Evolutionary conservation across 2,329 filamentous ascomycete genomes (phyloP).

Genomic region (Talaromyces verruculosus): DNA sequence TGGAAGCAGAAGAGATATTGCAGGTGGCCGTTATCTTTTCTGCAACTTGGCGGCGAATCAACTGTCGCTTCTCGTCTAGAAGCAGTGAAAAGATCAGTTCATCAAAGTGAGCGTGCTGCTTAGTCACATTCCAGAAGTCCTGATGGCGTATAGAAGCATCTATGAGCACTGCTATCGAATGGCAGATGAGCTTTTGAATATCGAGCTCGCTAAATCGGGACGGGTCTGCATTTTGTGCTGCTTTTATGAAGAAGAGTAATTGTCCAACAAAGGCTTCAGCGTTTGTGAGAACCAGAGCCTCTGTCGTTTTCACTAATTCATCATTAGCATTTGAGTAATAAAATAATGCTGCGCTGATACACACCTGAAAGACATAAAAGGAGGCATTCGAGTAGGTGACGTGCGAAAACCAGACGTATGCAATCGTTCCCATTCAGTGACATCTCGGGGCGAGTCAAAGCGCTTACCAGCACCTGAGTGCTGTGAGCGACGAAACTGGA

Average conservation of each 20-base stretch:
- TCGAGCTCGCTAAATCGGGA: constrained; percentile 24
- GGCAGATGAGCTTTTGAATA: constrained; percentile 42
- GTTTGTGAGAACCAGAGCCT: constrained; percentile 36
- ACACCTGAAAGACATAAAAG: constrained; percentile 57
- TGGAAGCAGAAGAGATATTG: constrained; percentile 33
- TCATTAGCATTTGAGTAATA: constrained; percentile 12
- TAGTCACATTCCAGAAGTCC: constrained; percentile 48
- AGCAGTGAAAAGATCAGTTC: constrained; percentile 45
- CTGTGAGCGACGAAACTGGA: constrained; percentile 43
- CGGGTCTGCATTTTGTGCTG: constrained; percentile 25
- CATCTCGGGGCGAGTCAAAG: constrained; percentile 60
- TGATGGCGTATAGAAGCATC: constrained; percentile 51
- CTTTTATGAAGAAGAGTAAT: constrained; percentile 38
- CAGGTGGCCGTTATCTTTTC: constrained; percentile 43
- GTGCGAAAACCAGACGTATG: constrained; percentile 53
- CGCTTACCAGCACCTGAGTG: constrained; percentile 58
- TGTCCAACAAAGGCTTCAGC: constrained; percentile 37
- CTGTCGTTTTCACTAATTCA: constrained; percentile 29
- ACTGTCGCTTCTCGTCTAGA: constrained; percentile 44
- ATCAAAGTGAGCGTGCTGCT: constrained; percentile 38
- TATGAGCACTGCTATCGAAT: constrained; percentile 50
- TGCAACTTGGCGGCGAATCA: constrained; percentile 40
- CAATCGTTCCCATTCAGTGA: constrained; percentile 48
- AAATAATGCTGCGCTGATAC: constrained; percentile 17
- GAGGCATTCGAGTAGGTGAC: constrained; percentile 59